A percentile compares a stretch with the other conserved stretches of the same genome.
These are phyloP conservation scores for Trichoderma sp. DNA, from an alignment of 2,329 filamentous ascomycete species.

Conservation along the genomic window DNA sequence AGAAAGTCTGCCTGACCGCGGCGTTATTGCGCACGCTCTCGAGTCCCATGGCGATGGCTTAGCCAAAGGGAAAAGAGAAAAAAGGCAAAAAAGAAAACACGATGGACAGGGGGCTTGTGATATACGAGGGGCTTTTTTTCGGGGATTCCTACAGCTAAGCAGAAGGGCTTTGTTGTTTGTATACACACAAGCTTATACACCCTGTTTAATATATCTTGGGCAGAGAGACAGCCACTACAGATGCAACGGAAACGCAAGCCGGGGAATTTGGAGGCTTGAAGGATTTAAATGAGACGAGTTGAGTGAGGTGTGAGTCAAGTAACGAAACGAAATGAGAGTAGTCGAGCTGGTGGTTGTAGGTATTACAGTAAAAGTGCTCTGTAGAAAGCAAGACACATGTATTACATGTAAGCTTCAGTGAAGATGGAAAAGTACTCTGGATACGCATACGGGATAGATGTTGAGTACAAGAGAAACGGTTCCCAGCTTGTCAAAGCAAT, in stretches of 20 bases:
- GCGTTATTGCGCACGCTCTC: not conserved
- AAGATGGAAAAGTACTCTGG: not conserved
- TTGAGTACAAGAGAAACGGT: not conserved
- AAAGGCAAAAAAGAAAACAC: not conserved
- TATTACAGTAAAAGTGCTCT: not conserved
- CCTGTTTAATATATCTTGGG: not conserved
- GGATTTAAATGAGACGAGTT: not conserved
- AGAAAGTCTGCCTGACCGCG: not conserved
- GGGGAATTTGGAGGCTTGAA: not conserved
- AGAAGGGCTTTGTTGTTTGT: not conserved
- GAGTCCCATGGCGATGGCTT: not conserved
- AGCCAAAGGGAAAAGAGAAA: not conserved
- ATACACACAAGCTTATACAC: not conserved
- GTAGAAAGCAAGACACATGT: not conserved
- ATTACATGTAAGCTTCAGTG: not conserved
- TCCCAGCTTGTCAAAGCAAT: not conserved
- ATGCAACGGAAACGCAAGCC: constrained; percentile 10
- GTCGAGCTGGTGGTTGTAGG: not conserved
- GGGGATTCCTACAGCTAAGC: constrained; percentile 4
- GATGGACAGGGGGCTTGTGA: not conserved
- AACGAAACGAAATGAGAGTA: not conserved
- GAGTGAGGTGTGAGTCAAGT: not conserved
- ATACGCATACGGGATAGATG: too few species aligned
- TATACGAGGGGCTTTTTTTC: not conserved
- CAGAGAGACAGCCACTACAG: constrained; percentile 3